Conservation (phyloP, 805 yeast genomes). For the Nakazawaea laoshanensis region DNA sequence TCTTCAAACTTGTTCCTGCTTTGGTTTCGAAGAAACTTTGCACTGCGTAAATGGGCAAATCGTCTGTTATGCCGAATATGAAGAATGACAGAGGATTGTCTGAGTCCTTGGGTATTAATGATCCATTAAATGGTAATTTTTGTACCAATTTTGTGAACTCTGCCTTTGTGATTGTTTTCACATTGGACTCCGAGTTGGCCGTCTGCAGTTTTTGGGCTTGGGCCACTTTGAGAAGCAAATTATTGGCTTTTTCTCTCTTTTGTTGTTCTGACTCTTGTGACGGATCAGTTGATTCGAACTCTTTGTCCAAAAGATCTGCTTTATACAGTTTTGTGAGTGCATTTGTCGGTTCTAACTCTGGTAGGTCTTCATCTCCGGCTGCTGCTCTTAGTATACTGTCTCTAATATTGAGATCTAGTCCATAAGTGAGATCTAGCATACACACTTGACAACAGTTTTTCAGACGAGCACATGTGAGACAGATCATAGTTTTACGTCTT, state of each 20-base stretch:
- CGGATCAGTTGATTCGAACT: slow-evolving; percentile 16
- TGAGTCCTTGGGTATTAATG: slow-evolving; percentile 21
- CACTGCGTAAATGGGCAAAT: slow-evolving; percentile 56
- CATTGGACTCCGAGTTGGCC: slow-evolving; percentile 30
- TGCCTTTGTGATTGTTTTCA: slow-evolving; percentile 18
- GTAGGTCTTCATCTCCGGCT: slow-evolving; percentile 24
- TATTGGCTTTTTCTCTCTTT: slow-evolving; percentile 1
- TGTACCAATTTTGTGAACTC: slow-evolving; percentile 46
- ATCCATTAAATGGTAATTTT: slow-evolving; percentile 63
- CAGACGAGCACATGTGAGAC: slow-evolving; percentile 71
- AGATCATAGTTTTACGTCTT: slow-evolving; percentile 54
- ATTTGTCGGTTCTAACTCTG: slow-evolving; percentile 37
- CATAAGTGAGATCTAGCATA: slow-evolving; percentile 71
- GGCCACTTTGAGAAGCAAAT: slow-evolving; percentile 4
- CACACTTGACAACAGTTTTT: slow-evolving; percentile 86
- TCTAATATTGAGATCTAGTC: slow-evolving; percentile 70
- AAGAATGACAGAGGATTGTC: slow-evolving; percentile 48
- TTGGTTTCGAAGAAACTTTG: slow-evolving; percentile 35
- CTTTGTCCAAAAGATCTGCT: slow-evolving; percentile 36
- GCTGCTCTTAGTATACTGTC: slow-evolving; percentile 77
- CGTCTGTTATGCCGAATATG: slow-evolving; percentile 64
- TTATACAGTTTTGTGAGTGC: slow-evolving; percentile 46
- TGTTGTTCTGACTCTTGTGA: slow-evolving; percentile 16
- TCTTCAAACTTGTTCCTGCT: slow-evolving; percentile 35
- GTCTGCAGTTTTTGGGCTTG: slow-evolving; percentile 14